Percentiles rank a stretch among this genome's conserved stretches.
These are phyloP conservation scores for Penicillium italicum DNA, from an alignment of 2,329 filamentous ascomycete species.

Conservation along the genomic window DNA sequence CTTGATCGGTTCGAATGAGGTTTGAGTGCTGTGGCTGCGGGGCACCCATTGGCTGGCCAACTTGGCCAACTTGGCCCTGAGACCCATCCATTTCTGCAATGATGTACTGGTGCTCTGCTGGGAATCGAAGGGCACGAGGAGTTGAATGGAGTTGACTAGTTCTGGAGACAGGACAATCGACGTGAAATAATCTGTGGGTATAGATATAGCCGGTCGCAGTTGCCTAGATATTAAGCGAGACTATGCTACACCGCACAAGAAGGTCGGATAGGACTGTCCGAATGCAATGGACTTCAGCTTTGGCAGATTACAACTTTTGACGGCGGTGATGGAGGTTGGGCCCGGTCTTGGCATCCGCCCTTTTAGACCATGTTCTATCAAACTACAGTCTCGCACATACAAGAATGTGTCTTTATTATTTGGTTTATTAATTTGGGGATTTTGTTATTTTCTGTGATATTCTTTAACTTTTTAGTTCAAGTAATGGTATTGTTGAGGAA, in stretches of 20 bases:
- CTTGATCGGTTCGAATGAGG: conserved; percentile 52
- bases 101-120: conserved; percentile 2
- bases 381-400: not conserved
- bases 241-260: not conserved
- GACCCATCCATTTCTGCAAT: conserved; percentile 32
- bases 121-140: not conserved
- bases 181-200: not conserved
- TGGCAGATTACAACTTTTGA: conserved; percentile 1
- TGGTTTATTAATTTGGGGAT: not conserved
- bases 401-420: no score
- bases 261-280: no score
- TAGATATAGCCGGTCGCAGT: not conserved
- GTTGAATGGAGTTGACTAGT: not conserved
- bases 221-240: not conserved
- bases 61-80: conserved; percentile 28
- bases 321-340: conserved; percentile 1
- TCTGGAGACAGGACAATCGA: not conserved
- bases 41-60: conserved; percentile 31
- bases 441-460: not conserved
- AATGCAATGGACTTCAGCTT: not conserved
- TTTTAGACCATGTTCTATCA: not conserved
- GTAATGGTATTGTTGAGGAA: no score
- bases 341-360: conserved; percentile 5
- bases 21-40: conserved; percentile 43
- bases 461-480: no score